Conservation (phyloP, 1,139 yeast genomes). For the Taphrina betulina region DNA sequence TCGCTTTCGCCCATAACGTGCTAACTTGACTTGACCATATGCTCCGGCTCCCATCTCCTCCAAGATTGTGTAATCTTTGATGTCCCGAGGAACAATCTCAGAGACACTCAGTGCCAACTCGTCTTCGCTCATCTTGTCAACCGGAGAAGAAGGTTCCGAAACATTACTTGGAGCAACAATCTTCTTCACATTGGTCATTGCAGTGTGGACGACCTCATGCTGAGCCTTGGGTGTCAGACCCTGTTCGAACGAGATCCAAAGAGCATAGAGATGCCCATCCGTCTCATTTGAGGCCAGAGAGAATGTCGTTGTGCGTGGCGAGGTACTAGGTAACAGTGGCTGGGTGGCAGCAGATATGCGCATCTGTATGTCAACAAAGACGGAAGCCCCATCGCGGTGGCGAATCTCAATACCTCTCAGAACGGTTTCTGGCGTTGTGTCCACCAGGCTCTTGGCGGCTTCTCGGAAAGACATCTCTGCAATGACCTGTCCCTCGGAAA, state of each 20-base stretch:
- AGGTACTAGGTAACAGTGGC: not conserved
- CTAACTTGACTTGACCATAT: conserved; percentile 86
- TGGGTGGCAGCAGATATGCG: conserved; percentile 57
- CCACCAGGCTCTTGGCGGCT: conserved; percentile 34
- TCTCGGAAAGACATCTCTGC: conserved; percentile 28
- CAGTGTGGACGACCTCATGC: conserved; percentile 7
- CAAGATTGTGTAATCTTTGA: conserved; percentile 65
- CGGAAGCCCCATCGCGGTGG: conserved; percentile 65
- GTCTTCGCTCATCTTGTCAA: conserved; percentile 14
- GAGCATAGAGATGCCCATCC: conserved; percentile 47
- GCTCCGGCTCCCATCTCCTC: conserved; percentile 95
- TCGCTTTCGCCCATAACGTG: conserved; percentile 63
- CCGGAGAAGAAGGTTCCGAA: conserved; percentile 9
- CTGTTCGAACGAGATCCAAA: conserved; percentile 75
- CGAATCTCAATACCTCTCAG: conserved; percentile 48
- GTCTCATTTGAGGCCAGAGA: conserved; percentile 38
- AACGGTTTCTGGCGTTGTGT: conserved; percentile 22
- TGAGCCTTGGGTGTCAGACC: conserved; percentile 18
- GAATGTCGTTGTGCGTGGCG: not conserved
- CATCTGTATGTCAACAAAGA: conserved; percentile 75
- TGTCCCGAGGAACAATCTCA: conserved; percentile 53
- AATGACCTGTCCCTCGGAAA: conserved; percentile 30
- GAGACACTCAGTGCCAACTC: conserved; percentile 17
- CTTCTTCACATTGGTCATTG: conserved; percentile 13
- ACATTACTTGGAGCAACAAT: conserved; percentile 1